These are phyloP conservation scores for Hebeloma cylindrosporum DNA, from an alignment of 768 basidiomycete species.

Conservation along the genomic window DNA sequence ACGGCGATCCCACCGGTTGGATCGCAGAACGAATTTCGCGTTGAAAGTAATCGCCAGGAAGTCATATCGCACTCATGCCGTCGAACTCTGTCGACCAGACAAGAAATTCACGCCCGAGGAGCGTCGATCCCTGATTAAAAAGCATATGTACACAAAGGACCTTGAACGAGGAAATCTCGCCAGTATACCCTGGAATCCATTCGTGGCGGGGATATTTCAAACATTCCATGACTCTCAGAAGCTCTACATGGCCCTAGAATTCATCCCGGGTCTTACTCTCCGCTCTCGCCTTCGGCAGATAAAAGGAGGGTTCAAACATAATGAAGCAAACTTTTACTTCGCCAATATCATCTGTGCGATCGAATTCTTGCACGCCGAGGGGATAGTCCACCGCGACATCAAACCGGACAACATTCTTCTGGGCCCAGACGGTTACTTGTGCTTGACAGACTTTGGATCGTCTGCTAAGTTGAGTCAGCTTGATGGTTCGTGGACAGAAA, in stretches of 20 bases:
- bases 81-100: neutral
- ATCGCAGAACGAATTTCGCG: conserved; percentile 43
- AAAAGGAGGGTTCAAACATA: conserved; percentile 30
- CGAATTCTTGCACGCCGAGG: conserved; percentile 42
- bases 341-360: conserved; percentile 53
- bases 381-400: conserved; percentile 54
- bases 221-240: conserved; percentile 46
- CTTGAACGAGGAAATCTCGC: conserved; percentile 43
- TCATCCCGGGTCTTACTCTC: conserved; percentile 45
- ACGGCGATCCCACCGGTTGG: conserved; percentile 29
- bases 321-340: conserved; percentile 49
- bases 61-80: conserved; percentile 23
- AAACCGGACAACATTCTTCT: conserved; percentile 61
- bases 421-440: conserved; percentile 55
- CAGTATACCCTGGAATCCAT: conserved; percentile 53
- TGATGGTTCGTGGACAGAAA: conserved; percentile 28
- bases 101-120: neutral
- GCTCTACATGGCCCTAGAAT: conserved; percentile 53
- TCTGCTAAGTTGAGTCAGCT: conserved; percentile 27
- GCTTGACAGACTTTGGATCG: conserved; percentile 52
- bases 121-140: neutral
- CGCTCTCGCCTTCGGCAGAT: conserved; percentile 33
- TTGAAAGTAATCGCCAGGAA: conserved; percentile 44
- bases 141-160: conserved; percentile 31
- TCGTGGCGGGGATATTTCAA: conserved; percentile 46